Base-by-base conservation (phyloP, 2,329 filamentous ascomycete genomes). In the Ophiocordyceps unilateralis region DNA sequence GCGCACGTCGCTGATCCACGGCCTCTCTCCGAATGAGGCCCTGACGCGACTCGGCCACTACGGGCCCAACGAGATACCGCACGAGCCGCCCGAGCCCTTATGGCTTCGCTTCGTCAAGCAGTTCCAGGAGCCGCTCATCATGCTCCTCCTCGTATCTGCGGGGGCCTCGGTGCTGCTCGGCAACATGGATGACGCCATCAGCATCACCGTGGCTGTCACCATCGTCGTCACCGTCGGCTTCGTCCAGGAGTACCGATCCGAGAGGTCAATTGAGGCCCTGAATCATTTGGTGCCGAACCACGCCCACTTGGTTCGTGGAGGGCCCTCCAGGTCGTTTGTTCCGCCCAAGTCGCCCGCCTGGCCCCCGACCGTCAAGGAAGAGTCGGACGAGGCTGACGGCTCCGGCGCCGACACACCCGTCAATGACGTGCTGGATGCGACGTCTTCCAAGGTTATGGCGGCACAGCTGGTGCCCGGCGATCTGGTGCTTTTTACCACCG, bases 211-310 rank as follows among this genome's bases (percentile, higher is more conserved):
- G 26, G 91, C 91, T 2, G 91, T 98, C 20, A 94, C 88, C 22
- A 98, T 98, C 52, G 91, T 98, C 6, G 88, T 98, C 21, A 83
- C 82, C 0, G 91, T 98, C 37, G 91, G 89, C 2, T 98, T 98
- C 53, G 78, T 96, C 42, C 91, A 98, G 58, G 91, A 98, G 63
- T 98, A 98, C 60, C 74, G 91, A 46, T 96, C 91, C 8, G 91
- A 98, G 59, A 93, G 98, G 62, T 96, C 89, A 3, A 78, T 98
- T 50, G 91, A 98, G 61, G 91, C 91, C 19, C 68, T 98, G 51
- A 95, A 83, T 56, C 85, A 91, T 53, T 68, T 98, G 22, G 89
- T 98, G 0, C 93, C 91, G 23, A 93, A 96, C 58, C 86, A 88
- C 58, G 91, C 93, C 24, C 88, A 98, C 63, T 69, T 96, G n/a